A percentile compares a stretch with the other conserved stretches of the same genome.
Evolutionary conservation across 108 stramenopile genomes (phyloP).

Genomic region (Pseudonitzschia multiseries): DNA sequence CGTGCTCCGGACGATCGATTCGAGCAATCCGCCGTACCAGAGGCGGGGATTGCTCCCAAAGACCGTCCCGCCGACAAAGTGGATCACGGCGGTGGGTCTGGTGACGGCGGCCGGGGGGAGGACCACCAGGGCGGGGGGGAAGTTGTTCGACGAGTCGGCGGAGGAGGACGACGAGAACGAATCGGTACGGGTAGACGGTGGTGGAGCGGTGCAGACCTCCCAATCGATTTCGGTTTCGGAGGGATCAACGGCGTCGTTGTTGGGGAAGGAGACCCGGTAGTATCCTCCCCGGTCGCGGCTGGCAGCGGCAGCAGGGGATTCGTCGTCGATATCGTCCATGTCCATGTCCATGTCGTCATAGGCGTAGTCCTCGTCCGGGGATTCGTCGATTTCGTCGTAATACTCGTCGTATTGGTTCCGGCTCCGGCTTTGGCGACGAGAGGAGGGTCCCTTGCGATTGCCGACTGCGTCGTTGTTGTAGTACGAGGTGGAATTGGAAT

Average conservation of each 20-base stretch:
- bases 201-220: constrained; percentile 32
- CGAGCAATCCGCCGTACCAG: constrained; percentile 68
- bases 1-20: constrained; percentile 57
- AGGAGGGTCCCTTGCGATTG: background rate
- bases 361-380: background rate
- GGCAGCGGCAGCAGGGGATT: background rate
- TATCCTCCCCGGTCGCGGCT: constrained; percentile 21
- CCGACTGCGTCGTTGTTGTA: background rate
- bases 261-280: constrained; percentile 27
- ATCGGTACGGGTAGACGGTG: no score
- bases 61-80: constrained; percentile 83
- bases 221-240: constrained; percentile 35
- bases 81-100: constrained; percentile 64
- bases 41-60: constrained; percentile 71
- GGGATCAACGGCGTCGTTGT: constrained; percentile 25
- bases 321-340: constrained; percentile 7
- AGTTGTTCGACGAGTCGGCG: no score
- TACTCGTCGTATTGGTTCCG: background rate
- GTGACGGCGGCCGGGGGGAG: constrained; percentile 57
- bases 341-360: constrained; percentile 4
- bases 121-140: constrained; percentile 47
- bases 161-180: no score
- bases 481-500: background rate
- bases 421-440: no score
- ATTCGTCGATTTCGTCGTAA: background rate